These are phyloP conservation scores for Arthrobotrys pseudoclavata DNA, from an alignment of 2,329 filamentous ascomycete species.

Conservation along the genomic window DNA sequence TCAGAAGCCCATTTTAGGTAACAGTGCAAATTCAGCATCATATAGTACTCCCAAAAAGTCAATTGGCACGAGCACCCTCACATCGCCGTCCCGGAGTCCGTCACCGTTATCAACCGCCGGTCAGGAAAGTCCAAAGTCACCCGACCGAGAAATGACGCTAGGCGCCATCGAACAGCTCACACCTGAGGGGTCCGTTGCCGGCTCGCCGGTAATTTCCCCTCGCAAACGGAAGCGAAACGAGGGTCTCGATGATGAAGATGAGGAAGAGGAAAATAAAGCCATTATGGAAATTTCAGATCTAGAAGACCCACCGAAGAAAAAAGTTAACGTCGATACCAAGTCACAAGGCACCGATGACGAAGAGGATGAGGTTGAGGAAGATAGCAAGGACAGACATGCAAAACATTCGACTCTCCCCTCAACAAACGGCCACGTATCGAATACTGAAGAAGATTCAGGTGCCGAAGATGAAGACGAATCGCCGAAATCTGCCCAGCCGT, in stretches of 20 bases:
- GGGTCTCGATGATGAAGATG: conserved; percentile 37
- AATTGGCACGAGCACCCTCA: conserved; percentile 59
- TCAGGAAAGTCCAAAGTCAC: conserved; percentile 56
- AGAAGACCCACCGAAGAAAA: conserved; percentile 62
- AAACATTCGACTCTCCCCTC: conserved; percentile 29
- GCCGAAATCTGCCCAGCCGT: conserved; percentile 38
- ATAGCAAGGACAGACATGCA: conserved; percentile 17
- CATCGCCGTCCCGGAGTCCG: conserved; percentile 54
- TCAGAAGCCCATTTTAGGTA: conserved; percentile 73
- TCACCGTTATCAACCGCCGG: conserved; percentile 51
- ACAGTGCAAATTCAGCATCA: conserved; percentile 69
- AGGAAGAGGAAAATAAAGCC: conserved; percentile 40
- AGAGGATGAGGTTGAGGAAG: conserved; percentile 36
- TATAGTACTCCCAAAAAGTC: conserved; percentile 58
- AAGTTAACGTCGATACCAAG: conserved; percentile 49
- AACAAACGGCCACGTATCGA: conserved; percentile 51
- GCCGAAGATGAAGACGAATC: conserved; percentile 54
- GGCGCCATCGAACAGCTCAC: conserved; percentile 58
- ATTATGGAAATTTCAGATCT: conserved; percentile 65
- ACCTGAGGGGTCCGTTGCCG: conserved; percentile 46
- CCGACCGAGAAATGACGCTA: conserved; percentile 58
- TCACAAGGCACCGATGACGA: conserved; percentile 44
- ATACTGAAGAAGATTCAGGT: conserved; percentile 42
- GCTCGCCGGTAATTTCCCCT: conserved; percentile 52
- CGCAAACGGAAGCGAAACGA: conserved; percentile 54